Evolutionary conservation across 2,329 filamentous ascomycete genomes (phyloP), one percentile per base, ranked within the genome.

Genomic region (Periconia sp.): DNA sequence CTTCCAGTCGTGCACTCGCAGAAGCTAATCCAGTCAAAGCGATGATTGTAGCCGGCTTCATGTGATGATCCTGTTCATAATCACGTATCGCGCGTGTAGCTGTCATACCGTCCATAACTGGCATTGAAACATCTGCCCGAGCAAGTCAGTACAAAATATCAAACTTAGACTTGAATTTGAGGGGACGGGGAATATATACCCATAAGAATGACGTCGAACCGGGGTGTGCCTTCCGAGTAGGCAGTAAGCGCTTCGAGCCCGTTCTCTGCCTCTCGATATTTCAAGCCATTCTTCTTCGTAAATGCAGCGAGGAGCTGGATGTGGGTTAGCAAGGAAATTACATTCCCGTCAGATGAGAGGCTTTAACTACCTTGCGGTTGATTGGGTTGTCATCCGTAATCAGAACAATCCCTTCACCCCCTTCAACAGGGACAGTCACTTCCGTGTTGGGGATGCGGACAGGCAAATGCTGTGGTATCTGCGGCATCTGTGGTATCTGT

Each of bases 301-400:
- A 66, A 69, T 0, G 65, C 59, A 5, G 54, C 52, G 4, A 70
- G 57, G 3, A 70, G 54, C 61, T 69, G 25, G 10, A 7, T 21
- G 16, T 12, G 22, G 11, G 13, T 4, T 18, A 57, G 54, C 19
- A 35, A 15, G 5, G 11, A 16, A n/a, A n/a, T n/a, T n/a, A n/a
- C n/a, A n/a, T n/a, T 8, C 17, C 7, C 10, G 11, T 5, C 7
- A 7, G 19, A 11, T 13, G 4, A 5, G 10, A 23, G 5, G 1
- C 2, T 8, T 5, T 6, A 12, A 52, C 52, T 36, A 69, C 67
- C 49, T 56, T 66, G 2, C 70, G 52, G 15, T 73, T 73, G 25
- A 73, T 57, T 1, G 46, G 12, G 24, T 73, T 73, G 33, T 73
- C 71, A 33, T 73, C 71, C 0, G 68, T 65, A 1, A 73, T 61